phyloP scores from a whole-genome alignment of 805 yeast species.

The Torulaspora franciscae region DNA sequence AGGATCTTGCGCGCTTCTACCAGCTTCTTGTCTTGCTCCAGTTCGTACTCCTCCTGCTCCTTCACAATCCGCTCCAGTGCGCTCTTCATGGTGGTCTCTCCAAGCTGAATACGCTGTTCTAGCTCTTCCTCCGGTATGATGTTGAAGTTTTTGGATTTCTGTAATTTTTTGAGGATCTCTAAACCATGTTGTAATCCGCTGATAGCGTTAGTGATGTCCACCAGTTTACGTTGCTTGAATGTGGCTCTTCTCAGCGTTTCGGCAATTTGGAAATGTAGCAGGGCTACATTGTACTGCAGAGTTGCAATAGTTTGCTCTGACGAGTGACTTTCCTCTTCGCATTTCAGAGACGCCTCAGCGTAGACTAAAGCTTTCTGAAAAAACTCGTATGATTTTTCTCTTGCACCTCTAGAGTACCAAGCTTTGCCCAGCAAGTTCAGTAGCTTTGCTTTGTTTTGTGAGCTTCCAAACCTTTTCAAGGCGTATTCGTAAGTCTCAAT shows the following conservation, averaged over 20 bases:
- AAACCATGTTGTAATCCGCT: slow-evolving; percentile 61
- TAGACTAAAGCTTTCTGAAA: slow-evolving; percentile 59
- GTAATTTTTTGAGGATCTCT: slow-evolving; percentile 51
- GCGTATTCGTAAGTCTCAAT: slow-evolving; percentile 87
- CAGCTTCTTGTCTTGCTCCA: slow-evolving; percentile 52
- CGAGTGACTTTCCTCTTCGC: slow-evolving; percentile 24
- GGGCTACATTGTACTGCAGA: slow-evolving; percentile 73
- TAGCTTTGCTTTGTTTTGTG: slow-evolving; percentile 59
- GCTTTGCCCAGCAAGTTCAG: slow-evolving; percentile 76
- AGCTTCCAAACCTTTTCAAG: slow-evolving; percentile 53
- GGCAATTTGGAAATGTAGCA: slow-evolving; percentile 79
- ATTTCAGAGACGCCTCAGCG: slow-evolving; percentile 51
- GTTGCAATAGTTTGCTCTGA: slow-evolving; percentile 38
- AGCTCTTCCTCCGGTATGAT: slow-evolving; percentile 79
- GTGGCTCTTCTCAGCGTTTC: slow-evolving; percentile 66
- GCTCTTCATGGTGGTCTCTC: slow-evolving; percentile 65
- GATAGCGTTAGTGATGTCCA: slow-evolving; percentile 54
- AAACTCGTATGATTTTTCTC: slow-evolving; percentile 59
- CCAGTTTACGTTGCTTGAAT: slow-evolving; percentile 53
- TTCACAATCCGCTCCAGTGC: slow-evolving; percentile 65
- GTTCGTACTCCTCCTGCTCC: slow-evolving; percentile 68
- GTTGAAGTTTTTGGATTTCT: slow-evolving; percentile 46
- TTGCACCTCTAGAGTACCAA: slow-evolving; percentile 74
- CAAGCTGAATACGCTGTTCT: slow-evolving; percentile 81
- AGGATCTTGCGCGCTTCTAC: slow-evolving; percentile 66